Evolutionary conservation across 2,329 filamentous ascomycete species (phyloP).

Genomic region (Albifimbria verrucaria): DNA sequence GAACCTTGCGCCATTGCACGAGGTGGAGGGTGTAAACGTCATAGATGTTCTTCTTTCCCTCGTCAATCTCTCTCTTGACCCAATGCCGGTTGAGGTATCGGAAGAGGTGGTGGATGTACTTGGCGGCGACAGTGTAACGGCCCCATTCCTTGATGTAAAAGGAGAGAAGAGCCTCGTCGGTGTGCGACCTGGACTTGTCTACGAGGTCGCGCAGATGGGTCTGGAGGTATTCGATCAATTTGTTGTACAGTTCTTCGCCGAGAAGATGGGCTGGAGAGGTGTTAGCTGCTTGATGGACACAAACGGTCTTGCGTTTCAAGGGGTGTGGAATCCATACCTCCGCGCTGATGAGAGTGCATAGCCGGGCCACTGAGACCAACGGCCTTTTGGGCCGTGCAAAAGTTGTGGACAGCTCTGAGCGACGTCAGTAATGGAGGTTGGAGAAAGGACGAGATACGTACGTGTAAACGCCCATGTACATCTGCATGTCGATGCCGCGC

Average conservation of each 20-base stretch:
- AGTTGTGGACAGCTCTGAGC: slow-evolving; percentile 86
- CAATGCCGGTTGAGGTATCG: slow-evolving; percentile 95
- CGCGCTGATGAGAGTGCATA: slow-evolving; percentile 43
- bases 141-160: slow-evolving; percentile 98
- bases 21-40: slow-evolving; percentile 97
- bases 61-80: slow-evolving; percentile 98
- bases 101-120: slow-evolving; percentile 97
- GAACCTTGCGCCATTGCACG: slow-evolving; percentile 89
- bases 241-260: slow-evolving; percentile 92
- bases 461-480: slow-evolving; percentile 98
- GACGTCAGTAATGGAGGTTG: slow-evolving; percentile 29
- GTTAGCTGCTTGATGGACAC: slow-evolving; percentile 9
- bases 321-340: slow-evolving; percentile 51
- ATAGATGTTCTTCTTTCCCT: slow-evolving; percentile 97
- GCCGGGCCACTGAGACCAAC: slow-evolving; percentile 54
- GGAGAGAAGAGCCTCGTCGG: slow-evolving; percentile 82
- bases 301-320: too few species aligned
- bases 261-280: slow-evolving; percentile 72
- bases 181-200: slow-evolving; percentile 70
- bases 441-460: slow-evolving; percentile 29
- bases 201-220: slow-evolving; percentile 71
- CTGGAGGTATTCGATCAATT: slow-evolving; percentile 82
- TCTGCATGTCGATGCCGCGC: slow-evolving; percentile 89
- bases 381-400: slow-evolving; percentile 96
- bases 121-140: slow-evolving; percentile 90